phyloP scores from a whole-genome alignment of 2,329 filamentous ascomycete species.

The Beauveria caledonica region DNA sequence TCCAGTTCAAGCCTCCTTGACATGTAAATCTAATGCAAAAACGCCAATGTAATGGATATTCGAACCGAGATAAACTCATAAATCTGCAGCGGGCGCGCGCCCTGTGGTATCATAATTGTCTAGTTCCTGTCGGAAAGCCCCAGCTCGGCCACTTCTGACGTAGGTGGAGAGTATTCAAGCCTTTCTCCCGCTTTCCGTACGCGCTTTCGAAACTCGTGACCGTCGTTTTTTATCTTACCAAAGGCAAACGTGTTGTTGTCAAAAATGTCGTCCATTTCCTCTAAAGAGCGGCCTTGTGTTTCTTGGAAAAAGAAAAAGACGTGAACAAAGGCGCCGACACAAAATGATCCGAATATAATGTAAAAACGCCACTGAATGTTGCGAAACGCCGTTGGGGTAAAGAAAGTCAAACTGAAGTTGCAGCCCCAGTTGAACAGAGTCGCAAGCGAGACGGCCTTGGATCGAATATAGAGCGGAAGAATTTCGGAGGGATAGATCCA shows the following conservation, averaged over 20 bases:
- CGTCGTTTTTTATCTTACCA: constrained; percentile 11
- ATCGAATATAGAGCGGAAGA: constrained; percentile 32
- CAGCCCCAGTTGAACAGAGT: constrained; percentile 30
- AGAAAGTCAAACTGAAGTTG: constrained; percentile 26
- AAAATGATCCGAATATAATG: constrained; percentile 15
- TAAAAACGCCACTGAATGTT: constrained; percentile 19
- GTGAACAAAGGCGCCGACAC: constrained; percentile 11
- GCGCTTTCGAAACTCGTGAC: constrained; percentile 4
- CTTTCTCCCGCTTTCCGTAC: constrained; percentile 8
- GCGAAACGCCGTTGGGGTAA: constrained; percentile 22
- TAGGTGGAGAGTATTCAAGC: constrained; percentile 10
- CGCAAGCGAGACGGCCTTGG: constrained; percentile 36
- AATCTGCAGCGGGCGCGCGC: background rate
- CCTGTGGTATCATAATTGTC: constrained; percentile 1
- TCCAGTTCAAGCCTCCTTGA: background rate
- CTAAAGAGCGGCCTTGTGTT: constrained; percentile 11
- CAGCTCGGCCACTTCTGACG: constrained; percentile 10
- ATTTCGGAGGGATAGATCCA: constrained; percentile 43
- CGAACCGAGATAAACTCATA: background rate
- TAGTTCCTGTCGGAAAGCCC: constrained; percentile 7
- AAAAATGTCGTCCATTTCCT: constrained; percentile 15
- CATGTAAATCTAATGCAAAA: background rate
- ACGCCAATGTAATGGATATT: background rate
- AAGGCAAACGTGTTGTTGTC: constrained; percentile 14
- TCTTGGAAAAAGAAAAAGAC: constrained; percentile 15